Evolutionary conservation across 306 rosid species (phyloP).

Genomic region (Pyrus betulifolia): DNA sequence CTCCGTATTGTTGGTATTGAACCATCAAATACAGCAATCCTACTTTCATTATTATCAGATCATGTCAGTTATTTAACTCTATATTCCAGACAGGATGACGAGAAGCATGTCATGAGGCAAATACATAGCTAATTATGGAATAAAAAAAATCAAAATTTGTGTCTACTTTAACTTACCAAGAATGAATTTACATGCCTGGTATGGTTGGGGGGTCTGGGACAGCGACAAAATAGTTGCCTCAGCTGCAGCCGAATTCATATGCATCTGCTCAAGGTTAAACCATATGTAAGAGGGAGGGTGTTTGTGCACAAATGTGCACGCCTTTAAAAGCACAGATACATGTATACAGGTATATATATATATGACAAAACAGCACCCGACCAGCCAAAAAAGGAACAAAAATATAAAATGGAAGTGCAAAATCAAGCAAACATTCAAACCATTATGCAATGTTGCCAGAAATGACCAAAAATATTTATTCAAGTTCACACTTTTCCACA

Average conservation of each 20-base stretch:
- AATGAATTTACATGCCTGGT: slow-evolving; percentile 76
- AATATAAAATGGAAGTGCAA: not conserved
- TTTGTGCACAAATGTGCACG: not conserved
- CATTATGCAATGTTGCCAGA: not conserved
- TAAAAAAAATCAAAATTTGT: not conserved
- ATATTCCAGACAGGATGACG: not conserved
- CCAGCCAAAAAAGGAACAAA: not conserved
- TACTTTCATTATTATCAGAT: not conserved
- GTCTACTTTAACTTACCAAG: slow-evolving; percentile 50
- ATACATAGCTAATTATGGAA: not conserved
- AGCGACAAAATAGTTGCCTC: slow-evolving; percentile 71
- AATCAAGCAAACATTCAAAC: not conserved
- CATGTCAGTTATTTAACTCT: not conserved
- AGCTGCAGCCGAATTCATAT: slow-evolving; percentile 60
- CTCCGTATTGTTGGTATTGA: not conserved
- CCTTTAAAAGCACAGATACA: not conserved
- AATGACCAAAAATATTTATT: no score
- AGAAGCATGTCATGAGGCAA: not conserved
- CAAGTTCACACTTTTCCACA: not conserved
- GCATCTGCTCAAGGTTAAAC: slow-evolving; percentile 54
- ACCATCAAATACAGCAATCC: not conserved
- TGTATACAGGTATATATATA: not conserved
- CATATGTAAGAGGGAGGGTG: not conserved
- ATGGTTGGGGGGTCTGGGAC: slow-evolving; percentile 74
- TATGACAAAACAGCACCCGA: not conserved